Conservation (phyloP, 257 asterid species). For the Nicotiana paniculata region DNA sequence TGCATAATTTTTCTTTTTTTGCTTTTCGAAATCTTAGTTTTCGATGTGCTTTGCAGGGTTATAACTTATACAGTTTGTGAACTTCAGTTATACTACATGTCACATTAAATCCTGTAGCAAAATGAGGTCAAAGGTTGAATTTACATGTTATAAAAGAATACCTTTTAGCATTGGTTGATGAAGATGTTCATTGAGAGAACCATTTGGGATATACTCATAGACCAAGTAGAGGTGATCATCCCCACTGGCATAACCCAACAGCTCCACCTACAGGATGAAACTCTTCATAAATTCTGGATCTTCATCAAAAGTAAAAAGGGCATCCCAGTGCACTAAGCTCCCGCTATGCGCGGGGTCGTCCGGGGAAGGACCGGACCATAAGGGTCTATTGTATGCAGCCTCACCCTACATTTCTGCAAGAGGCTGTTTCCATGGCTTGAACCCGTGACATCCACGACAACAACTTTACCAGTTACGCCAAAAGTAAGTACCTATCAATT, state of each 20-base stretch:
- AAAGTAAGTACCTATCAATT: not conserved
- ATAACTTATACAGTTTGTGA: not conserved
- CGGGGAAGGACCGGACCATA: too few species aligned
- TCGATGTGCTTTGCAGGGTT: not conserved
- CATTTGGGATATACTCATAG: conserved; percentile 57
- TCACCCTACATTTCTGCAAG: too few species aligned
- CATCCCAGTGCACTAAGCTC: too few species aligned
- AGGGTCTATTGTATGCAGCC: too few species aligned
- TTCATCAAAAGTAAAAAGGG: not conserved
- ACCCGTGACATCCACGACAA: too few species aligned
- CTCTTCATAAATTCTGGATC: not conserved
- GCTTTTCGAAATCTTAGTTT: not conserved
- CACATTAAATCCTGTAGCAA: not conserved
- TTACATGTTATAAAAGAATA: conserved; percentile 9
- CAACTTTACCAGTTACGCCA: too few species aligned
- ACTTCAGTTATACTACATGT: not conserved
- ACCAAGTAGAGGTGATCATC: conserved; percentile 79
- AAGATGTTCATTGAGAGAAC: conserved; percentile 70
- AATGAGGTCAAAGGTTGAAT: not conserved
- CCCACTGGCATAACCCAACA: conserved; percentile 78
- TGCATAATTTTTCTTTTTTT: not conserved
- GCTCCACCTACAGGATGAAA: conserved; percentile 50
- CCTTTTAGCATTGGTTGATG: conserved; percentile 79
- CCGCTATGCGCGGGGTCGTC: too few species aligned
- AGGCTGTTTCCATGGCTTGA: too few species aligned